Conservation (phyloP, 805 yeast genomes). For the Ogataea allantospora region DNA sequence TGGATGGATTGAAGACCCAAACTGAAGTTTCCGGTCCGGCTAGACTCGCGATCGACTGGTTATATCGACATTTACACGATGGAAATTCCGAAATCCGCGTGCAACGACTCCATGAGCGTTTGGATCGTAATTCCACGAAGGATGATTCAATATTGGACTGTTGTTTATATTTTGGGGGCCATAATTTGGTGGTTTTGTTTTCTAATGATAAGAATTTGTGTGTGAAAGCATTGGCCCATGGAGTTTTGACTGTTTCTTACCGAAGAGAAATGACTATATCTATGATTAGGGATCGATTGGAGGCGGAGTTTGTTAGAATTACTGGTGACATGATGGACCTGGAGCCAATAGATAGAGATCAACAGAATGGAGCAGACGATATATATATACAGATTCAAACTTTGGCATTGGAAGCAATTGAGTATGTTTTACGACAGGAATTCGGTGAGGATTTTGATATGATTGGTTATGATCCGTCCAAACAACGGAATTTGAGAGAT, state of each 20-base stretch:
- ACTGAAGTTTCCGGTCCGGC: constrained; percentile 43
- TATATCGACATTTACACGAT: constrained; percentile 57
- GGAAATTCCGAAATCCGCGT: constrained; percentile 53
- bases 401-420: constrained; percentile 46
- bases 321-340: constrained; percentile 18
- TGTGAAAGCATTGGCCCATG: constrained; percentile 68
- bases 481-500: constrained; percentile 38
- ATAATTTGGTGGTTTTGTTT: constrained; percentile 53
- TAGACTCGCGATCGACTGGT: constrained; percentile 77
- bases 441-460: constrained; percentile 58
- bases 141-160: constrained; percentile 90
- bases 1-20: constrained; percentile 76
- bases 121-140: constrained; percentile 46
- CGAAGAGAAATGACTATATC: constrained; percentile 44
- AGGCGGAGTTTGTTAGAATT: constrained; percentile 9
- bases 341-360: constrained; percentile 7
- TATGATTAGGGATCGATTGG: constrained; percentile 41
- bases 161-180: constrained; percentile 58
- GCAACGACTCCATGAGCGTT: constrained; percentile 56
- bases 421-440: constrained; percentile 47
- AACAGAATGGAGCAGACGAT: neutral
- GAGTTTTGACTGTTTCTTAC: constrained; percentile 59
- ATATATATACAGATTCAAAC: constrained; percentile 43
- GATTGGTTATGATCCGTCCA: constrained; percentile 44
- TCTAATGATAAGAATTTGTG: constrained; percentile 87